Conservation (phyloP, 2,329 filamentous ascomycete species). For the Nothomitra cinnamomea region DNA sequence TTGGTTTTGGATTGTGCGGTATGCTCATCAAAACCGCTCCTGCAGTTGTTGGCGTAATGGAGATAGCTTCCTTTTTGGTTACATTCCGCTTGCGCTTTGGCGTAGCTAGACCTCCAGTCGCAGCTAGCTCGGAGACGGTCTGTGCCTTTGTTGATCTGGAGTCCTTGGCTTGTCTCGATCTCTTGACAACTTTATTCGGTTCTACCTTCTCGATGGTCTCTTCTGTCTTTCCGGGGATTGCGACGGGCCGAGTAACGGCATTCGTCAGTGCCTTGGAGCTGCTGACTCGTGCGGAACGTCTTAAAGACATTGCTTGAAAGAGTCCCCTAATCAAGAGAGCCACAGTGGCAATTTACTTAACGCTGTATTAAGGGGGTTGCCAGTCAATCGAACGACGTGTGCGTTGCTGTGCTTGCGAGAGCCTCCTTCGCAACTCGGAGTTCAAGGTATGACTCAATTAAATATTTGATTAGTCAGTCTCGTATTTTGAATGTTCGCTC, state of each 20-base stretch:
- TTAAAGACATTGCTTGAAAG: not conserved
- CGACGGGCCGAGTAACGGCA: not conserved
- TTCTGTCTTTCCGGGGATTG: not conserved
- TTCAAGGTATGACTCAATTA: no score
- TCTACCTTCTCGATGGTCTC: not conserved
- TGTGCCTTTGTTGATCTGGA: not conserved
- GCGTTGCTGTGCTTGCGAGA: not conserved
- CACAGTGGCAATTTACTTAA: not conserved
- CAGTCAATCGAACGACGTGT: not conserved
- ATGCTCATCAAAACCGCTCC: not conserved
- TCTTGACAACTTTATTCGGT: not conserved
- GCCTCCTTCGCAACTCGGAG: not conserved
- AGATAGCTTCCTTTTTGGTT: not conserved
- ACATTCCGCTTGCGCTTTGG: not conserved
- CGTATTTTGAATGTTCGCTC: no score
- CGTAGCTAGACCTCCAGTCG: not conserved
- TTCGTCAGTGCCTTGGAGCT: no score
- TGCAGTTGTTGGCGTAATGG: not conserved
- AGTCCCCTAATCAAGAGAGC: not conserved
- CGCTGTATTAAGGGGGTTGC: not conserved
- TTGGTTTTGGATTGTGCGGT: not conserved
- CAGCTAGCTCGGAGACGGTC: not conserved
- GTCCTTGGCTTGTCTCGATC: not conserved
- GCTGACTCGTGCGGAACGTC: not conserved
- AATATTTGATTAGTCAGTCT: no score